These are phyloP conservation scores for Candida sithepensis DNA, from an alignment of 805 yeast genomes.

Conservation along the genomic window DNA sequence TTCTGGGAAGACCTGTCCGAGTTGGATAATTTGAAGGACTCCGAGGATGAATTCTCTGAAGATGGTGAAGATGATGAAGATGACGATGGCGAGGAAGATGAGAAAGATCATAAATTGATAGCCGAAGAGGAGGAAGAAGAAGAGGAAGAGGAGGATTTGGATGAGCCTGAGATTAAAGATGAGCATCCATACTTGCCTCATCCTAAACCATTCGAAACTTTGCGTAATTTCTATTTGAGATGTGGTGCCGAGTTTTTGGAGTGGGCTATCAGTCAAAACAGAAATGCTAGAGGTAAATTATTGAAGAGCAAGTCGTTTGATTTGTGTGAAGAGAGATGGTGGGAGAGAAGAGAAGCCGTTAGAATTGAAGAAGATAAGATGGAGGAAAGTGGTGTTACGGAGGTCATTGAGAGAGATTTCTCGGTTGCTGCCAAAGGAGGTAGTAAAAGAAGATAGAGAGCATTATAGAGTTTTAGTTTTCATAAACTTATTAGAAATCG, in stretches of 20 bases:
- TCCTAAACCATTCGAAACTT: conserved; percentile 86
- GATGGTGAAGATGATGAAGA: conserved; percentile 69
- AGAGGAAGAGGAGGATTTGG: conserved; percentile 67
- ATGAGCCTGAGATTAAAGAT: conserved; percentile 75
- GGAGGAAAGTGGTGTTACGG: conserved; percentile 93
- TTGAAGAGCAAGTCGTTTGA: conserved; percentile 88
- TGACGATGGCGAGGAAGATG: conserved; percentile 62
- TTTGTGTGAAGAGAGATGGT: conserved; percentile 91
- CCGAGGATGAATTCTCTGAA: conserved; percentile 63
- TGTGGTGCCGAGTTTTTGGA: conserved; percentile 84
- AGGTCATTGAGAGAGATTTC: conserved; percentile 72
- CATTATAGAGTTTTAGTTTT: neutral
- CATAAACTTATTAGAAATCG: neutral
- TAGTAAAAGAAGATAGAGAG: conserved; percentile 49
- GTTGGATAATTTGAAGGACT: conserved; percentile 47
- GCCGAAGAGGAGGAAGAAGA: conserved; percentile 46
- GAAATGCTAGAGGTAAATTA: conserved; percentile 85
- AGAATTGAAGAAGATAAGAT: conserved; percentile 82
- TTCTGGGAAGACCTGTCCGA: conserved; percentile 85
- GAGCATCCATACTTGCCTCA: conserved; percentile 96
- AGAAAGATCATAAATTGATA: conserved; percentile 34
- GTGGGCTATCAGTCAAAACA: conserved; percentile 87
- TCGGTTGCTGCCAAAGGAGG: conserved; percentile 31
- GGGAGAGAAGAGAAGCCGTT: conserved; percentile 96
- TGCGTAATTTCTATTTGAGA: conserved; percentile 81